These are phyloP conservation scores for Cubamyces lactineus DNA, from an alignment of 768 basidiomycete species.

Conservation along the genomic window DNA sequence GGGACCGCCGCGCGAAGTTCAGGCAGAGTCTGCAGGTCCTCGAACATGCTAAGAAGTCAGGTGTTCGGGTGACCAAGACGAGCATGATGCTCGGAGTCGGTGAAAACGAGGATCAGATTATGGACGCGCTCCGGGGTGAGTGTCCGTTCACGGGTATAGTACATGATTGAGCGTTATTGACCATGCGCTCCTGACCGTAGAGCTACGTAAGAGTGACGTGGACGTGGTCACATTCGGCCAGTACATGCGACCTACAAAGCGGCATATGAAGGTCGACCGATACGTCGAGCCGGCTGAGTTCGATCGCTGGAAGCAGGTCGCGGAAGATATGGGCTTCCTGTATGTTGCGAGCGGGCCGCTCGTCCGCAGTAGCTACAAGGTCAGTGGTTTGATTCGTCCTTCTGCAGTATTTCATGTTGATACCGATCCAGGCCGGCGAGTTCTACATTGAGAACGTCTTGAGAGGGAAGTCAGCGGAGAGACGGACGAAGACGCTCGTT, in stretches of 20 bases:
- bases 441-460: constrained; percentile 93
- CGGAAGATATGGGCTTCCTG: constrained; percentile 93
- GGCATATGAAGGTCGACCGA: constrained; percentile 98
- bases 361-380: constrained; percentile 97
- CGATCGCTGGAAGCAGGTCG: constrained; percentile 85
- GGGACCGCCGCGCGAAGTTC: constrained; percentile 93
- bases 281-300: constrained; percentile 96
- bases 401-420: constrained; percentile 1
- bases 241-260: constrained; percentile 99
- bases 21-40: constrained; percentile 82
- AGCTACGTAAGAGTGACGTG: constrained; percentile 84
- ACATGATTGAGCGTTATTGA: constrained; percentile 3
- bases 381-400: constrained; percentile 37
- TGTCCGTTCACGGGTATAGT: constrained; percentile 12
- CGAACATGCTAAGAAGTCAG: constrained; percentile 80
- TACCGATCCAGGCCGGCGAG: constrained; percentile 77
- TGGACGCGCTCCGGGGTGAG: constrained; percentile 81
- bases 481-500: constrained; percentile 34
- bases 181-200: constrained; percentile 44
- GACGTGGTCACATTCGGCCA: constrained; percentile 99
- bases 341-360: constrained; percentile 97
- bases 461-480: constrained; percentile 56
- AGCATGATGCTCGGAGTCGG: constrained; percentile 99
- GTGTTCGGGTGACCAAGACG: constrained; percentile 91
- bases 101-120: constrained; percentile 81